Percentiles rank a stretch among this genome's conserved stretches.
These are phyloP conservation scores for Zizania palustris DNA, from an alignment of 202 grass and related monocot genomes.

Conservation along the genomic window DNA sequence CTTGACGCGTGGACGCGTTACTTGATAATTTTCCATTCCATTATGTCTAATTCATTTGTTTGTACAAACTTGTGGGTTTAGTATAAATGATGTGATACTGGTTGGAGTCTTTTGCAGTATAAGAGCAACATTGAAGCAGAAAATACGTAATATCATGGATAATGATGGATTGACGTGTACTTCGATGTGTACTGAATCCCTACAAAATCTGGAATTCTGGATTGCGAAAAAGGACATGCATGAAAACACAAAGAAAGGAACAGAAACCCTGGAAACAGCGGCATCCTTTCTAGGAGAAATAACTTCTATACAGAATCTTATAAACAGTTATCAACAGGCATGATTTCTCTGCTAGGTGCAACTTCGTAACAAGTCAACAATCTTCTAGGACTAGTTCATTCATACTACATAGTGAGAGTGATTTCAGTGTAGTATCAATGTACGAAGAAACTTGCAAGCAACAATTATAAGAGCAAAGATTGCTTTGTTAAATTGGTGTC, in stretches of 20 bases:
- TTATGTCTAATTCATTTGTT: constrained; percentile 27
- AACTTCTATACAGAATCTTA: background rate
- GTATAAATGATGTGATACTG: constrained; percentile 3
- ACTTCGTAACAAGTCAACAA: background rate
- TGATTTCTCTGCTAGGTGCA: background rate
- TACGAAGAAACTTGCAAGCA: constrained; percentile 44
- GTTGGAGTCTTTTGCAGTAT: constrained; percentile 8
- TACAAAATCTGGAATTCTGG: constrained; percentile 36
- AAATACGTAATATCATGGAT: constrained; percentile 11
- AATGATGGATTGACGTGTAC: constrained; percentile 16
- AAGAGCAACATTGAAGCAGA: constrained; percentile 31
- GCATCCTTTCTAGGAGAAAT: background rate
- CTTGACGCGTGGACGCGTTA: constrained; percentile 39
- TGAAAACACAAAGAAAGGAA: background rate
- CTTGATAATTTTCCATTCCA: constrained; percentile 22
- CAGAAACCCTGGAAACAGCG: constrained; percentile 22
- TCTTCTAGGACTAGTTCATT: background rate
- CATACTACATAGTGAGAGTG: background rate
- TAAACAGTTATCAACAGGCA: background rate
- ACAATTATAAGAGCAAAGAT: constrained; percentile 43
- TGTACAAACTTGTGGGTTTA: constrained; percentile 31
- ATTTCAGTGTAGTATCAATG: background rate
- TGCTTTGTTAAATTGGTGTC: constrained; percentile 40
- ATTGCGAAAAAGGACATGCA: background rate
- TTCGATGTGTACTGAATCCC: constrained; percentile 15